Evolutionary conservation across 2,329 filamentous ascomycete species (phyloP).

Genomic region (Xylaria sp.): DNA sequence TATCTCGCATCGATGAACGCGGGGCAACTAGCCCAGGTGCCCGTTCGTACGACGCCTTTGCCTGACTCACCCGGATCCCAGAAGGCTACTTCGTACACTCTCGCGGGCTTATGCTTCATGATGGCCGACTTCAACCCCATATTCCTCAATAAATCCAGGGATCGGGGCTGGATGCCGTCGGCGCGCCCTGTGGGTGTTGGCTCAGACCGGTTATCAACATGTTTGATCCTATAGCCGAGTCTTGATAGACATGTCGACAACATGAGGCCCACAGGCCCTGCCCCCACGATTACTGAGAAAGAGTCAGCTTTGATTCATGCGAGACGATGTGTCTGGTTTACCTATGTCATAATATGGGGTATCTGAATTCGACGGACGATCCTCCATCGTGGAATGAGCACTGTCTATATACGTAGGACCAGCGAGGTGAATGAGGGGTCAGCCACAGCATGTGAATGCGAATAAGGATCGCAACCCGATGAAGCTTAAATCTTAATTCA

Average conservation of each 20-base stretch:
- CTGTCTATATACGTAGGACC: neutral
- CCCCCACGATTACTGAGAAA: conserved; percentile 81
- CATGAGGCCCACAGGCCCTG: conserved; percentile 88
- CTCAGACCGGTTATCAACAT: conserved; percentile 89
- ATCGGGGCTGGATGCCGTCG: conserved; percentile 91
- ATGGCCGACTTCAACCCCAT: conserved; percentile 89
- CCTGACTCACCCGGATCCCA: conserved; percentile 72
- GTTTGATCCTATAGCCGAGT: conserved; percentile 96
- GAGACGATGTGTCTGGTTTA: conserved; percentile 44
- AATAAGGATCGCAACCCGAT: neutral
- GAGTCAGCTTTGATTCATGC: conserved; percentile 38
- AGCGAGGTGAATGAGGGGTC: conserved; percentile 8
- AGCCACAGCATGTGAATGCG: neutral
- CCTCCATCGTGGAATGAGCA: conserved; percentile 41
- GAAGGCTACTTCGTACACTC: conserved; percentile 82
- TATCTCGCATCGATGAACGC: conserved; percentile 81
- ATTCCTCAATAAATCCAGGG: conserved; percentile 85
- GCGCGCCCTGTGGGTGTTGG: conserved; percentile 87
- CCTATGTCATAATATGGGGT: conserved; percentile 58
- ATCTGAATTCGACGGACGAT: conserved; percentile 33
- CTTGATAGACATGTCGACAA: conserved; percentile 87
- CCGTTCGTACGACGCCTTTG: conserved; percentile 71
- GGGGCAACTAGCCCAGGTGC: conserved; percentile 88
- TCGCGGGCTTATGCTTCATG: conserved; percentile 88
- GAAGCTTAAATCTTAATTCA: neutral